Percentiles rank a stretch among this genome's conserved stretches.
These are phyloP conservation scores for Astrephomene gubernaculifera DNA, from an alignment of 139 green algal genomes.

Conservation along the genomic window DNA sequence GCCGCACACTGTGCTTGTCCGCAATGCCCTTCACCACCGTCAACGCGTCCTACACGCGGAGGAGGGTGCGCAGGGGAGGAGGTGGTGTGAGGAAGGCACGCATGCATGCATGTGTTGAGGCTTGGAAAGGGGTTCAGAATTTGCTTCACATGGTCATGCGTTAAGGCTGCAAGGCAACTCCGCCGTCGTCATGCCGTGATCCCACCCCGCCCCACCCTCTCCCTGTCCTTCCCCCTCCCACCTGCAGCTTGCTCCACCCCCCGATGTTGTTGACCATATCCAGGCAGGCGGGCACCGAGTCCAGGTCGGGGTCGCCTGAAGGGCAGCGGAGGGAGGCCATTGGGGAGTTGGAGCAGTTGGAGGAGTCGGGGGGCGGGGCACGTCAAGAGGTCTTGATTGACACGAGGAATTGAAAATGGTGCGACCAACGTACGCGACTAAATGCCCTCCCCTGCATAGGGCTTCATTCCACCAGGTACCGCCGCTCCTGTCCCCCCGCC, in stretches of 20 bases:
- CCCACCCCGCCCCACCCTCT: not conserved
- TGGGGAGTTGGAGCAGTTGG: not conserved
- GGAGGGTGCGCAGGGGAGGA: not conserved
- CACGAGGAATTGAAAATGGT: too few relatives aligned
- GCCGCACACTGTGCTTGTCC: slow-evolving; percentile 63
- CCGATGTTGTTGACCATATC: slow-evolving; percentile 60
- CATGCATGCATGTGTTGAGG: too few relatives aligned
- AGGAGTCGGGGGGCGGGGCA: not conserved
- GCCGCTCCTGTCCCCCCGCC: too few relatives aligned
- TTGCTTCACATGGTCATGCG: too few relatives aligned
- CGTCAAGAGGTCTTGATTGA: too few relatives aligned
- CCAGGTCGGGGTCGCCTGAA: slow-evolving; percentile 49
- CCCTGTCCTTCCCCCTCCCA: not conserved
- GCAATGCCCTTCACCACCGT: slow-evolving; percentile 47
- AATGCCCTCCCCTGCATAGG: too few relatives aligned
- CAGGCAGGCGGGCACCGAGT: slow-evolving; percentile 39
- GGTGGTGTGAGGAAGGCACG: not conserved
- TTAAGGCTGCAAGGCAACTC: too few relatives aligned
- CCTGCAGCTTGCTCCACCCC: slow-evolving; percentile 58
- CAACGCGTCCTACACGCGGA: slow-evolving; percentile 14
- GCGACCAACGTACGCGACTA: too few relatives aligned
- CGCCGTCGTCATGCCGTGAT: too few relatives aligned
- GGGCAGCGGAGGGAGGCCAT: not conserved
- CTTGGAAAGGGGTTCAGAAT: too few relatives aligned
- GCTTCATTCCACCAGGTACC: too few relatives aligned